Conservation (phyloP, 2,329 filamentous ascomycete genomes). For the Phoma herbarum region DNA sequence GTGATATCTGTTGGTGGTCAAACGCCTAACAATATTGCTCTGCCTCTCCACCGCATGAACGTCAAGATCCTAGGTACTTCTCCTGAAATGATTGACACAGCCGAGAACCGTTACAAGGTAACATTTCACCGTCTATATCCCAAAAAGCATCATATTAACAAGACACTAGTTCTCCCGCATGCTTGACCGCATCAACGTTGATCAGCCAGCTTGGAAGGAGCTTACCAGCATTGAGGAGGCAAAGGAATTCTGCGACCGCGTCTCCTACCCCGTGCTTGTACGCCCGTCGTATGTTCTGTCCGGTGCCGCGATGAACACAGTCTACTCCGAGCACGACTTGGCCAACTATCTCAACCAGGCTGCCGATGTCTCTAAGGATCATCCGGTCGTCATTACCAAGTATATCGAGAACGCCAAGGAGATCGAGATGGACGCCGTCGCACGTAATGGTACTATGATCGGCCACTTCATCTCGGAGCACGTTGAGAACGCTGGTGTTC, state of each 20-base stretch:
- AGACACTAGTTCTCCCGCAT: constrained; percentile 65
- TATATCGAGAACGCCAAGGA: constrained; percentile 99
- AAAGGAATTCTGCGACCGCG: constrained; percentile 82
- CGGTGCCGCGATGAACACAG: constrained; percentile 98
- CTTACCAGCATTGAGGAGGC: constrained; percentile 94
- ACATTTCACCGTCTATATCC: background rate
- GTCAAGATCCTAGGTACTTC: constrained; percentile 95
- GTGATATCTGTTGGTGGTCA: constrained; percentile 97
- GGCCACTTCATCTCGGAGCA: constrained; percentile 99
- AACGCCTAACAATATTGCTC: constrained; percentile 96
- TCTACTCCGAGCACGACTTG: constrained; percentile 94
- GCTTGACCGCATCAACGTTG: constrained; percentile 92
- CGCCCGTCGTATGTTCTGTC: constrained; percentile 96
- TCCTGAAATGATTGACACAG: constrained; percentile 97
- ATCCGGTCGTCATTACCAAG: constrained; percentile 98
- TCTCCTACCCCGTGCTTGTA: constrained; percentile 92
- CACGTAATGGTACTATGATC: constrained; percentile 85
- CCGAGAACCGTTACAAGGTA: constrained; percentile 99
- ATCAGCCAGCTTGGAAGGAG: constrained; percentile 98
- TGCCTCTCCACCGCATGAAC: constrained; percentile 86
- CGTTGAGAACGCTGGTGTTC: constrained; percentile 97
- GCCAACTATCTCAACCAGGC: constrained; percentile 90
- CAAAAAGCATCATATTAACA: background rate
- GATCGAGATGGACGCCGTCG: constrained; percentile 99
- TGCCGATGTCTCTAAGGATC: constrained; percentile 89